Base-by-base conservation (phyloP, 2,329 filamentous ascomycete genomes). In the Coniochaeta sp. region DNA sequence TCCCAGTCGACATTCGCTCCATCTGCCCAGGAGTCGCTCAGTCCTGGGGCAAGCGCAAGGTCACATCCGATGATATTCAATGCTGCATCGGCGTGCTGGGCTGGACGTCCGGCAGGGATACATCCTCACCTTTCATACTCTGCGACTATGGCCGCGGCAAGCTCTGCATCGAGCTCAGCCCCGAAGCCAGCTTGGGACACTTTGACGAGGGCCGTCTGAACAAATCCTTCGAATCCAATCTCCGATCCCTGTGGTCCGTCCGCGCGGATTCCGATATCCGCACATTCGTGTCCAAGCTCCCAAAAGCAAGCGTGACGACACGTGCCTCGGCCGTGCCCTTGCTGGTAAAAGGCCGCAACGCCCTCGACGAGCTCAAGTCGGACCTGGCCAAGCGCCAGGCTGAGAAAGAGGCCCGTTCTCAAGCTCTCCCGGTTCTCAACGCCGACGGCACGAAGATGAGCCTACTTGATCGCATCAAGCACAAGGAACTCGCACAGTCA, bases 401-500 rank as follows among this genome's bases (percentile, higher is more conserved):
- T 65, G 72, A 79, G 62, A 76, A 76, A 62, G 72, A 76, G 58
- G 55, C 16, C 67, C 72, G 62, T 50, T 67, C 62, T 67, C 67
- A 38, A 54, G 70, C n/a, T 9, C 58, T 32, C 4, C 65, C 71
- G 4, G 61, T 72, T 0, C 65, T 74, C 40, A 81, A 79, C 62
- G 63, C 75, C 1, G 77, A 78, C 57, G 79, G 75, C 50, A 72
- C 73, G 54, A 79, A 86, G 74, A 86, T 89, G 76, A 85, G 84
- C 58, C 83, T 96, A 26, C 79, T 95, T 60, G 89, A 93, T 71
- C 87, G 89, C 56, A 83, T 96, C 64, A 87, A 89, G 63, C 79
- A 82, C 59, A 93, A 93, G 76, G 84, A 89, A 65, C 72, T 81
- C 65, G 78, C 82, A 70, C 70, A 82, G 70, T 68, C 76, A 62